Base-by-base conservation (phyloP, 2,329 filamentous ascomycete species). In the Curvularia sp. region DNA sequence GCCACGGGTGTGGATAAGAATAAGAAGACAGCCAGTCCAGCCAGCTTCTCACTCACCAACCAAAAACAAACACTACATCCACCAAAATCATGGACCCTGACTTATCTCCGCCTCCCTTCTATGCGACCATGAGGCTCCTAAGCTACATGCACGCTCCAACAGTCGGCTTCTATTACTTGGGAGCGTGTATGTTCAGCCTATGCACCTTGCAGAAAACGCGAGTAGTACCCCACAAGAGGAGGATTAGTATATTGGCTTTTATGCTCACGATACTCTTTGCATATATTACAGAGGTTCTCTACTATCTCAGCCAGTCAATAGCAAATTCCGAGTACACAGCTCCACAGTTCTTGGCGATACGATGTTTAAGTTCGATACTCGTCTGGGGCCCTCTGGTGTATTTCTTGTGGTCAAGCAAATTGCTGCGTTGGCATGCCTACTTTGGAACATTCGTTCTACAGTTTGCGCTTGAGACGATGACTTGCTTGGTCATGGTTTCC, bases 111-210 rank as follows among this genome's bases (percentile, higher is more conserved):
- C 49, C 62, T 33, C 35, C 63, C 22, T 63, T 67, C 22, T 57
- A 60, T 28, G 55, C 68, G n/a, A 68, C 68, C 24, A 68, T 72
- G 66, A 61, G 53, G n/a, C 62, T 75, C 5, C 59, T 77, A 28
- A 62, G 73, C 51, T 75, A 77, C 43, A 65, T 73, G 61, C 72
- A 77, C 31, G 74, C 73, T 12, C 74, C 74, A 0, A 54, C 62
- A 0, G 66, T 75, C 3, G 73, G 66, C 12, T 70, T 71, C 49
- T 75, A 72, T 64, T 75, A 67, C 43, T 48, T 75, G 8, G 70
- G 61, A 39, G 66, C 72, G 10, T 60, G 65, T 30, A 57, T 58
- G 4, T 75, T 75, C 56, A 65, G 67, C 43, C 30, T 72, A 7
- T 73, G 68, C 53, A 61, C 68, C 38, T 55, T 77, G n/a, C 74